phyloP scores from a whole-genome alignment of 139 green algal genomes.

The Asterochloris erici region DNA sequence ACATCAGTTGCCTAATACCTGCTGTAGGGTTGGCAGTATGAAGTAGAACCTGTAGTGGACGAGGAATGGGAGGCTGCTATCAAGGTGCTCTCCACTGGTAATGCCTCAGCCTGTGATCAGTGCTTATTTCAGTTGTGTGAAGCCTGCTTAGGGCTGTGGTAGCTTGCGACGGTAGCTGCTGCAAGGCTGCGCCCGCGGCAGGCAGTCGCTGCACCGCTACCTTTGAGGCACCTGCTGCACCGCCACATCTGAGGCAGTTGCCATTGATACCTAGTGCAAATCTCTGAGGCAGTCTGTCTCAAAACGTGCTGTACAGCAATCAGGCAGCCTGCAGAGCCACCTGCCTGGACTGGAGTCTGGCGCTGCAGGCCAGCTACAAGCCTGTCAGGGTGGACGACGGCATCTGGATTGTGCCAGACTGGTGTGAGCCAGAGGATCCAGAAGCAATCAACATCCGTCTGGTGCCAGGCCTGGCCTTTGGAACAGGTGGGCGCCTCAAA shows the following conservation, averaged over 20 bases:
- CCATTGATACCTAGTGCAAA: neutral
- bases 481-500: constrained; percentile 54
- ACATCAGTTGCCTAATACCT: neutral
- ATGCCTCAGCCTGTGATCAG: neutral
- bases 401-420: constrained; percentile 72
- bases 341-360: neutral
- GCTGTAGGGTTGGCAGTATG: neutral
- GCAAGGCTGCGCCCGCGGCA: neutral
- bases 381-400: constrained; percentile 22
- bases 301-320: neutral
- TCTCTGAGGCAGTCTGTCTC: neutral
- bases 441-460: constrained; percentile 63
- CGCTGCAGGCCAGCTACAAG: constrained; percentile 30
- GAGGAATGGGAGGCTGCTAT: constrained; percentile 67
- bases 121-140: neutral
- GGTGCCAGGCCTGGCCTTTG: constrained; percentile 84
- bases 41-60: constrained; percentile 42
- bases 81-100: constrained; percentile 21
- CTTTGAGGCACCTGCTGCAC: neutral
- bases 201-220: neutral
- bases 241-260: neutral
- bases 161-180: neutral
- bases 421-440: constrained; percentile 40
- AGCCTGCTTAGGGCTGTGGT: neutral
- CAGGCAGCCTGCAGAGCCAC: neutral